Evolutionary conservation across 768 basidiomycete genomes (phyloP), one percentile per base, ranked within the genome.

Genomic region (Tulasnella sp.): DNA sequence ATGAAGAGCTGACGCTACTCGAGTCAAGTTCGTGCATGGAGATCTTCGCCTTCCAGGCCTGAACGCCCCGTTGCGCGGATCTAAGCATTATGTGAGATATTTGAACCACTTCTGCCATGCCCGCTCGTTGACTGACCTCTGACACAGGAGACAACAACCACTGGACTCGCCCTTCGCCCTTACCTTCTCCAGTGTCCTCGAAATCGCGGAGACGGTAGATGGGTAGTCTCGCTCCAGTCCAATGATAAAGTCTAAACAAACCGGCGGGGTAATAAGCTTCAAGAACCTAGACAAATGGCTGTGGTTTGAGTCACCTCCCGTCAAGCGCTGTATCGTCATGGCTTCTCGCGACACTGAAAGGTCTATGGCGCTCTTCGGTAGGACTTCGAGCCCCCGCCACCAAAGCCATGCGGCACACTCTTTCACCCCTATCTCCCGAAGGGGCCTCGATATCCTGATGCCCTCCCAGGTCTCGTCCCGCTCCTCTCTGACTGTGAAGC

Each of bases 131-230:
- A 56, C 73, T 34, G 52, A 85, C 86, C 86, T 75, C 66, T 81
- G 77, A 66, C 88, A 91, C 4, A 89, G 68, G 11, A 78, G 65
- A 67, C 88, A 91, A 5, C 64, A 66, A 0, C 73, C 75, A 7
- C 70, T 70, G 0, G 80, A 72, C 2, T 70, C 73, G 55, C 78
- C 70, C 29, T 85, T 89, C 0, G 89, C 81, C 8, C 81, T 77
- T 26, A 92, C 70, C 70, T 92, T 92, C 4, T 77, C 82, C 66
- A 86, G 88, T 1, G 89, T 91, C 34, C 85, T 80, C 23, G 82
- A 82, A 51, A 92, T 86, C 0, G 89, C 82, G 7, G 87, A 89
- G 10, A 91, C 89, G 0, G 89, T 92, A 0, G 88, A 88, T 3
- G 89, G 89, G 68, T 85, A 92, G 68, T 90, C 83, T 52, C 77